A percentile compares a stretch with the other conserved stretches of the same genome.
phyloP scores from a whole-genome alignment of 2,329 filamentous ascomycete genomes.

The Penicillium sp. region DNA sequence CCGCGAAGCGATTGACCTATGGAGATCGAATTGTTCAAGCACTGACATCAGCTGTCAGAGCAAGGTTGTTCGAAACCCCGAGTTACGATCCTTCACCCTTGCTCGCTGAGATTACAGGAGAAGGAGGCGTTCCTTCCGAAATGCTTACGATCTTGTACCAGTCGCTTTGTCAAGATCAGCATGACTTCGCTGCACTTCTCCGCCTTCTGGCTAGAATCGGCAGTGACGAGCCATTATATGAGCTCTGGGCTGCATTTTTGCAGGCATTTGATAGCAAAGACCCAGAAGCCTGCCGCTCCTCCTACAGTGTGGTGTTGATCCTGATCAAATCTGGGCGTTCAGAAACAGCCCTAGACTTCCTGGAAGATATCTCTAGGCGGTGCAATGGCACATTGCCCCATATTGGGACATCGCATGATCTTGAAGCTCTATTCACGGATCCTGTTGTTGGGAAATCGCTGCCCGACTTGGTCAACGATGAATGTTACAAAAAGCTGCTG shows the following conservation, averaged over 20 bases:
- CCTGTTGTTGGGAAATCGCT: conserved; percentile 21
- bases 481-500: conserved; percentile 27
- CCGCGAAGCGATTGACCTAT: neutral
- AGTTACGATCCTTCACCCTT: conserved; percentile 21
- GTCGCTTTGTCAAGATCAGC: neutral
- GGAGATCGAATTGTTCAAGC: conserved; percentile 24
- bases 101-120: conserved; percentile 24
- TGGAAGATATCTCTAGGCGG: conserved; percentile 26
- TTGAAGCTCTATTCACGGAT: conserved; percentile 24
- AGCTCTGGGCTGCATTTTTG: conserved; percentile 23
- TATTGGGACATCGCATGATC: conserved; percentile 20
- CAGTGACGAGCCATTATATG: conserved; percentile 20
- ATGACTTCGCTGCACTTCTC: conserved; percentile 18
- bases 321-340: conserved; percentile 25
- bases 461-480: conserved; percentile 21
- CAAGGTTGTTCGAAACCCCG: conserved; percentile 21
- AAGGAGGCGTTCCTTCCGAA: neutral
- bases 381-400: conserved; percentile 23
- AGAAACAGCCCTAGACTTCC: conserved; percentile 23
- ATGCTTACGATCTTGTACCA: conserved; percentile 24
- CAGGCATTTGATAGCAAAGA: conserved; percentile 4
- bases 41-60: conserved; percentile 22
- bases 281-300: conserved; percentile 8
- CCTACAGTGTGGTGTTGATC: conserved; percentile 26
- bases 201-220: conserved; percentile 28